Percentiles rank a stretch among this genome's conserved stretches.
Evolutionary conservation across 2,329 filamentous ascomycete species (phyloP).

Genomic region (Cercospora zeina): DNA sequence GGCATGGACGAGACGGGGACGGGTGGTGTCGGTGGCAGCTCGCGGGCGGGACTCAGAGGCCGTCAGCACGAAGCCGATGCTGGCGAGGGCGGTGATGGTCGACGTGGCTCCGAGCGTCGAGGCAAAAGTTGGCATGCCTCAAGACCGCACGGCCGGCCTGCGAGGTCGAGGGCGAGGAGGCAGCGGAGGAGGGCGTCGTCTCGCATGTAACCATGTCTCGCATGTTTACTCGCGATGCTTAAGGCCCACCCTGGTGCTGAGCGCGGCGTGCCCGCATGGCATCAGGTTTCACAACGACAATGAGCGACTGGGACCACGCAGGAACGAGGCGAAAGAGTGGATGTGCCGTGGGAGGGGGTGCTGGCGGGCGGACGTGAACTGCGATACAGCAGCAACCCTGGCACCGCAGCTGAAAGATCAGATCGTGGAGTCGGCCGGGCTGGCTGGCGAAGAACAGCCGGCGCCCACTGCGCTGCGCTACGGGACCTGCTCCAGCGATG

Average conservation of each 20-base stretch:
- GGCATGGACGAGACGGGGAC: not conserved
- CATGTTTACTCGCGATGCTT: constrained; percentile 6
- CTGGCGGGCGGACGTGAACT: not conserved
- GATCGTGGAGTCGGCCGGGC: constrained; percentile 1
- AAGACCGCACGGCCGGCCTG: constrained; percentile 11
- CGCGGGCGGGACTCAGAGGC: not conserved
- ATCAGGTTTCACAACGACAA: constrained; percentile 19
- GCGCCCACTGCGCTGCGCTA: no score
- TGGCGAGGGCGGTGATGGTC: constrained; percentile 13
- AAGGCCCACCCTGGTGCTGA: not conserved
- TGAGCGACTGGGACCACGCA: constrained; percentile 8
- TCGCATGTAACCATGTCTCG: constrained; percentile 15
- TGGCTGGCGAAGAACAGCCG: no score
- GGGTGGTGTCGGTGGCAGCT: not conserved
- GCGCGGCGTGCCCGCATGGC: constrained; percentile 12
- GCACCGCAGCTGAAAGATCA: not conserved
- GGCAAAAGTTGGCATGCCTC: constrained; percentile 17
- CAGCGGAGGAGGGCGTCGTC: constrained; percentile 4
- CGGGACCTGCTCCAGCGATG: no score
- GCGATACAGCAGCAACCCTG: not conserved
- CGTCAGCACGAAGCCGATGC: constrained; percentile 12
- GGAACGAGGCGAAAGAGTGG: constrained; percentile 1
- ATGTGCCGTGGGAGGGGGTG: not conserved
- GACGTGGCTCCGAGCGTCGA: constrained; percentile 16
- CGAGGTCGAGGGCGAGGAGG: not conserved